These are phyloP conservation scores for Samsoniella hepiali DNA, from an alignment of 2,329 filamentous ascomycete species.

Conservation along the genomic window DNA sequence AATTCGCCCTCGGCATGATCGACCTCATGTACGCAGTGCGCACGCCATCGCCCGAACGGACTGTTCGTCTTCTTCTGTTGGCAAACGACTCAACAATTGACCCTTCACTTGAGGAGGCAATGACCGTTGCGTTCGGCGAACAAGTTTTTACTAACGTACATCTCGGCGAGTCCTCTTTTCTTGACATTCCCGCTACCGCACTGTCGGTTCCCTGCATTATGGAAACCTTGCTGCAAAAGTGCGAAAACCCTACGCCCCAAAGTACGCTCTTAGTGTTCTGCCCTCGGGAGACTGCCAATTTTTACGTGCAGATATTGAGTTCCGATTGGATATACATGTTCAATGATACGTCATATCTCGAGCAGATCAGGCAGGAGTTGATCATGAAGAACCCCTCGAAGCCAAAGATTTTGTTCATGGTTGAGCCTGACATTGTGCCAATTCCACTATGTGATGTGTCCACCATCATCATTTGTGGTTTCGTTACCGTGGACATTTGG, in stretches of 20 bases:
- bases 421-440: not conserved
- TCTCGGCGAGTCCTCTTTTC: too few relatives aligned
- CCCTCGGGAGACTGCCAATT: too few relatives aligned
- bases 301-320: too few relatives aligned
- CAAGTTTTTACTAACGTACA: not conserved
- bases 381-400: not conserved
- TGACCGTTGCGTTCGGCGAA: not conserved
- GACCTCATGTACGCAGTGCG: not conserved
- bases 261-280: too few relatives aligned
- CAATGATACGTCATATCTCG: too few relatives aligned
- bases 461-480: not conserved
- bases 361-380: not conserved
- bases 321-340: too few relatives aligned
- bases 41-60: not conserved
- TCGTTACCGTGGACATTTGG: not conserved
- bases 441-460: not conserved
- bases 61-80: not conserved
- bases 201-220: too few relatives aligned
- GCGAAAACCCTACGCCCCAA: too few relatives aligned
- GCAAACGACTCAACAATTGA: not conserved
- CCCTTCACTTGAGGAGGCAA: not conserved
- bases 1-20: not conserved
- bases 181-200: too few relatives aligned
- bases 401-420: not conserved
- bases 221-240: too few relatives aligned